These are phyloP conservation scores for Chimonanthus salicifolius DNA, from an alignment of 164 flowering plant genomes.

Conservation along the genomic window DNA sequence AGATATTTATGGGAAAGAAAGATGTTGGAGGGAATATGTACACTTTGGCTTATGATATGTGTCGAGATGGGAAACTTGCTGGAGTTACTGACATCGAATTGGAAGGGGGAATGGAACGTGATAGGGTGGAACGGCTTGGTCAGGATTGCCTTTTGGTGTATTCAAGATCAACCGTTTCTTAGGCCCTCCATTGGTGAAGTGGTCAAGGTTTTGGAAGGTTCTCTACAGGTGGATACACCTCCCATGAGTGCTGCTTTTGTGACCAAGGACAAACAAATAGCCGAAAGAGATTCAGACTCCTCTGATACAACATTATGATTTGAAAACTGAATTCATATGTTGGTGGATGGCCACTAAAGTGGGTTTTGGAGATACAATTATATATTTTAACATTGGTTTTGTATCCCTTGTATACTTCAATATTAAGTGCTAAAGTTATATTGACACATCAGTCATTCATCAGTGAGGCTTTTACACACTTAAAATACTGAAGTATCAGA, in stretches of 20 bases:
- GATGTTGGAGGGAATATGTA: conserved; percentile 21
- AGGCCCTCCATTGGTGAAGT: conserved; percentile 54
- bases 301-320: not conserved
- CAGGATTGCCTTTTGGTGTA: conserved; percentile 52
- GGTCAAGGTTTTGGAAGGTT: conserved; percentile 48
- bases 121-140: conserved; percentile 33
- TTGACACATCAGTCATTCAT: not conserved
- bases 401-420: not conserved
- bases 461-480: not conserved
- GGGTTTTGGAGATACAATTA: not conserved
- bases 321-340: not conserved
- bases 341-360: not conserved
- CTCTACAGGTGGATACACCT: conserved; percentile 51
- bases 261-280: not conserved
- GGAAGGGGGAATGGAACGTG: conserved; percentile 15
- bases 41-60: conserved; percentile 11
- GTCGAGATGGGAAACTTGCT: conserved; percentile 11
- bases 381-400: not conserved
- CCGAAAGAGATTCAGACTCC: conserved; percentile 1
- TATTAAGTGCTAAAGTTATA: not conserved
- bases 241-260: conserved; percentile 17
- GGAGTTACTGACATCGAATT: not conserved
- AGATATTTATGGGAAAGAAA: conserved; percentile 28
- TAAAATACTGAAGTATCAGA: not conserved
- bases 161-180: conserved; percentile 41